Evolutionary conservation across 2,329 filamentous ascomycete species (phyloP).

Genomic region (Lecanicillium sp.): DNA sequence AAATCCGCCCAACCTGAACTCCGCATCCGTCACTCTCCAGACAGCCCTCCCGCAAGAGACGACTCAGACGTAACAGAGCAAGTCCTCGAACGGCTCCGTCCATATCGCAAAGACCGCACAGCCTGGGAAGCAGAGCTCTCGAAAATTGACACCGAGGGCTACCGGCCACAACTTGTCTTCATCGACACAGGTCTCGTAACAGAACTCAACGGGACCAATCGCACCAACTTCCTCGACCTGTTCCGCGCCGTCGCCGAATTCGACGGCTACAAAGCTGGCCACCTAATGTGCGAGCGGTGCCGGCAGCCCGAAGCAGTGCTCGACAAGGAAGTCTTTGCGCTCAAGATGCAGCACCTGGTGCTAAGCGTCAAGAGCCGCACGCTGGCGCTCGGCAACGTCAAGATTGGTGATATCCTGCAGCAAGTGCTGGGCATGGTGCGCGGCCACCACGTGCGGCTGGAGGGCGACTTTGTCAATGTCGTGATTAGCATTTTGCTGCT

Average conservation of each 20-base stretch:
- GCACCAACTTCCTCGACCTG: conserved; percentile 85
- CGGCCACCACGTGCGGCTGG: conserved; percentile 82
- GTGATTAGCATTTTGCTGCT: conserved; percentile 89
- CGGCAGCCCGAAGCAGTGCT: conserved; percentile 86
- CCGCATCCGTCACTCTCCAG: conserved; percentile 16
- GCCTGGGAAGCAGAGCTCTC: conserved; percentile 69
- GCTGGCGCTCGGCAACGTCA: conserved; percentile 85
- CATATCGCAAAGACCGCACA: conserved; percentile 54
- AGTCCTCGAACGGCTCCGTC: conserved; percentile 71
- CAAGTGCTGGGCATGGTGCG: conserved; percentile 89
- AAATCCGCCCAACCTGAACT: conserved; percentile 67
- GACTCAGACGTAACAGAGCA: conserved; percentile 76
- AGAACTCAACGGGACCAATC: conserved; percentile 79
- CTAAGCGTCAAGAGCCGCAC: conserved; percentile 84
- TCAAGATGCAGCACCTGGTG: conserved; percentile 96
- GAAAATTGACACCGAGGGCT: conserved; percentile 78
- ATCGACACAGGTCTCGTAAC: conserved; percentile 96
- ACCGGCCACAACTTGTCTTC: conserved; percentile 89
- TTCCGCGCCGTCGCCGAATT: conserved; percentile 96
- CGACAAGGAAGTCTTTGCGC: conserved; percentile 80
- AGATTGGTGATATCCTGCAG: conserved; percentile 90
- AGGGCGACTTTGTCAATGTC: conserved; percentile 97
- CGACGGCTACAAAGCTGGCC: conserved; percentile 88
- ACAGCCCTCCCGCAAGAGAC: conserved; percentile 32
- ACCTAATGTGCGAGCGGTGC: conserved; percentile 93